Evolutionary conservation across 2,329 filamentous ascomycete genomes (phyloP), one percentile per base, ranked within the genome.

Genomic region (Penicillium sclerotiorum): DNA sequence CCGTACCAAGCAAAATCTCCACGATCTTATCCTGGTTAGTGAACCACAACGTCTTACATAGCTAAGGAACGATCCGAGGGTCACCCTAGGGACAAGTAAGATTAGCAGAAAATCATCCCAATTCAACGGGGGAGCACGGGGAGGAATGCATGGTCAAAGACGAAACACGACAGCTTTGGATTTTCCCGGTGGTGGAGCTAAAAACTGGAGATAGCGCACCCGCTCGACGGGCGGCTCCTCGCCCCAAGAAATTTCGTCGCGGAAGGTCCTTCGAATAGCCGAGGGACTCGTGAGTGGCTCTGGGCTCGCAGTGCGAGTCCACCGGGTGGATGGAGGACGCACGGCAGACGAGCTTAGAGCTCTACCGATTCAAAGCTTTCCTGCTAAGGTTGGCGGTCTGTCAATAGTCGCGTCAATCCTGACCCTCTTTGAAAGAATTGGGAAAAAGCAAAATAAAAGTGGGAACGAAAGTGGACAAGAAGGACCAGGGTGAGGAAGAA

Each of bases 191-290:
- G 43, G 43, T 28, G 43, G 5, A 23, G 21, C n/a, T 22, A 37
- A 38, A 46, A 46, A 46, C 43, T 46, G 43, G 43, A 46, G 43
- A 62, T 66, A 58, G 58, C 56, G 51, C 49, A 56, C 54, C 58
- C 59, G 56, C 50, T 45, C 39, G 61, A 56, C 57, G 58, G 63
- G 59, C 58, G 58, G 58, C 55, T 62, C 40, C 59, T 60, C 56
- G 56, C 52, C 49, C 42, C 35, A 44, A 47, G 47, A 45, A 38
- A 54, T 45, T 23, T 27, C 40, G 47, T 47, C 59, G 57, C 56
- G 56, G 58, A 63, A 61, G 49, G 48, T 51, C 57, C 47, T 33
- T 49, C 25, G 15, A 47, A 47, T 28, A 53, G 50, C 58, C 51
- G 55, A 54, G 48, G 35, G 27, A 27, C n/a, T 32, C 18, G 20